Base-by-base conservation (phyloP, 139 green algal species). In the Spirogloea muscicola region DNA sequence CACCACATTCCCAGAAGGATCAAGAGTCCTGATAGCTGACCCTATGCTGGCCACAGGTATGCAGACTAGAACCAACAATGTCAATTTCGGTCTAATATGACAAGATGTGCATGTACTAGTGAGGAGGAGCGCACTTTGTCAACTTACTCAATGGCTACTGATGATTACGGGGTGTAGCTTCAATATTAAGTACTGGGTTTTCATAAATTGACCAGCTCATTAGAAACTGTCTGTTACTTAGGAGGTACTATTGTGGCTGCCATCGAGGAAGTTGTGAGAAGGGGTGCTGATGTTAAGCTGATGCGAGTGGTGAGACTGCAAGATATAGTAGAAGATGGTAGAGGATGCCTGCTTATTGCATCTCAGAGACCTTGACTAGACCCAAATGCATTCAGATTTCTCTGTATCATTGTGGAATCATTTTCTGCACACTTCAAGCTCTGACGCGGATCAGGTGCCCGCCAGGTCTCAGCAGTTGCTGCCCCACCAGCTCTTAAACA, bases 11-110 rank as follows among this genome's bases (percentile, higher is more conserved):
- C 49, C 58, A 1, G 3, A 65, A 1, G 90, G 95, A 27, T 90
- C 94, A 65, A 62, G 82, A 1, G 83, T 97, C 1, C 68, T 97
- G 0, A 69, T 97, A 3, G 74, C 81, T 3, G 93, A 97, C 72
- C 79, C 87, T 37, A 96, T 96, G 91, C 87, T 97, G 18, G 93
- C 93, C 9, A 97, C 93, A 42, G 92, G 63, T 72, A 4, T 3
- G 63, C 41, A 4, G 16, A 7, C 60, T 42, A 13, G 29, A 46
- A 18, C 16, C 31, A n/a, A 36, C 57, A n/a, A n/a, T n/a, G n/a
- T n/a, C n/a, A n/a, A 58, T 46, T 36, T 46, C 57, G 13, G 13
- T 13, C 31, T 65, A 36, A 41, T 46, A 16, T 65, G 13, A 18
- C 13, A n/a, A 62, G 33, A n/a, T n/a, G 33, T 34, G 52, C 52